Percentiles rank a stretch among this genome's conserved stretches.
Conservation (phyloP, 176 grass and related monocot species). For the Aegilops umbellulata region DNA sequence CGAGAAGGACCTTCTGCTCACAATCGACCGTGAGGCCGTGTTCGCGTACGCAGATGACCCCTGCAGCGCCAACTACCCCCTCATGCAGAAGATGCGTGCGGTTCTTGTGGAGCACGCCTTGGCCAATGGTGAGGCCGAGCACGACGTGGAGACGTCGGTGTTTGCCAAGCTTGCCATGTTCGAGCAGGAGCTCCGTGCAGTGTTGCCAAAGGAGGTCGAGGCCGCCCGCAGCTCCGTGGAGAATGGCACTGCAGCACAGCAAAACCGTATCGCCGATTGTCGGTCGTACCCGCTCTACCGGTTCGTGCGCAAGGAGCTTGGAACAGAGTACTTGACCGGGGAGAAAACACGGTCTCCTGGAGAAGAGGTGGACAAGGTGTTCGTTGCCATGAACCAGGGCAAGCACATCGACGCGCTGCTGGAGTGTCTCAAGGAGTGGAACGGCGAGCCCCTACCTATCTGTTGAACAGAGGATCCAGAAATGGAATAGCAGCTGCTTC, state of each 20-base stretch:
- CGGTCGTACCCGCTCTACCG: constrained; percentile 69
- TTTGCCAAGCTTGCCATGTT: constrained; percentile 71
- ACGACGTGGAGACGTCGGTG: constrained; percentile 45
- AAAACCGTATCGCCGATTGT: constrained; percentile 57
- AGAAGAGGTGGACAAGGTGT: constrained; percentile 72
- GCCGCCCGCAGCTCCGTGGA: constrained; percentile 48
- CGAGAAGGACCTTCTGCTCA: constrained; percentile 65
- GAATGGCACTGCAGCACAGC: constrained; percentile 32
- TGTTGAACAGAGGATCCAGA: constrained; percentile 22
- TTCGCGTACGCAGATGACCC: constrained; percentile 77
- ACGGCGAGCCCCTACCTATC: constrained; percentile 64
- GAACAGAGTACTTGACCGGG: constrained; percentile 53
- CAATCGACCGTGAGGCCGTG: constrained; percentile 63
- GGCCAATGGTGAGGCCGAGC: constrained; percentile 57
- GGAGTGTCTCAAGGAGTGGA: constrained; percentile 81
- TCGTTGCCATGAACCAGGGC: constrained; percentile 60
- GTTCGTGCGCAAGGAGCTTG: constrained; percentile 69
- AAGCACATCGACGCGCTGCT: constrained; percentile 64
- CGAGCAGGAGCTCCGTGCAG: constrained; percentile 45
- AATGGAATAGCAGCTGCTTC: background rate
- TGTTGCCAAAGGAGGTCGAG: constrained; percentile 58
- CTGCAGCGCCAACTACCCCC: constrained; percentile 62
- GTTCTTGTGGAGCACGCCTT: constrained; percentile 66
- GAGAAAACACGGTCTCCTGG: constrained; percentile 72
- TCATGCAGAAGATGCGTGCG: constrained; percentile 73